Evolutionary conservation across 805 yeast species (phyloP).

Genomic region (Hanseniaspora thailandica): DNA sequence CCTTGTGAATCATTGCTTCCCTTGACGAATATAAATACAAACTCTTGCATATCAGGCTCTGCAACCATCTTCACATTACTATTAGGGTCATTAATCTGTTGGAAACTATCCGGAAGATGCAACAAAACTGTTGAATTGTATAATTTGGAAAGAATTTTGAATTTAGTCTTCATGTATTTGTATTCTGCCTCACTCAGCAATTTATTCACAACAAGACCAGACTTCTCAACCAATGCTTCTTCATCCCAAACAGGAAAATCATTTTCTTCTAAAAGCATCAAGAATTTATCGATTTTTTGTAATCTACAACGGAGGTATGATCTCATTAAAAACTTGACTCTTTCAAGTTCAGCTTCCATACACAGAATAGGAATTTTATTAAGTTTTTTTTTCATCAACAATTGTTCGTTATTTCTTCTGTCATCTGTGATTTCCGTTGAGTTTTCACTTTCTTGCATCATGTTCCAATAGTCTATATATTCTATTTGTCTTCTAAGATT

Average conservation of each 20-base stretch:
- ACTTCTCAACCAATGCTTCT: conserved; percentile 25
- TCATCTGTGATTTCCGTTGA: not conserved
- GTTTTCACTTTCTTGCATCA: conserved; percentile 51
- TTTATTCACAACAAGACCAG: conserved; percentile 19
- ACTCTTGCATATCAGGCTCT: conserved; percentile 60
- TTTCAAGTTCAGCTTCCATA: conserved; percentile 82
- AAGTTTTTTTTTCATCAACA: conserved; percentile 29
- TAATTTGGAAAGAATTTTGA: conserved; percentile 48
- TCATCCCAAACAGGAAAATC: conserved; percentile 24
- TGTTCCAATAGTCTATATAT: conserved; percentile 62
- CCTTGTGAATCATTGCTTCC: conserved; percentile 16
- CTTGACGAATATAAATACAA: conserved; percentile 51
- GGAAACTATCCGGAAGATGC: conserved; percentile 55
- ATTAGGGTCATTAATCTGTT: conserved; percentile 62
- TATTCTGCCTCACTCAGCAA: conserved; percentile 48
- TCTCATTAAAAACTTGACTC: conserved; percentile 71
- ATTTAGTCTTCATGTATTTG: conserved; percentile 57
- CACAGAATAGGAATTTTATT: conserved; percentile 70
- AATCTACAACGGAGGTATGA: conserved; percentile 70
- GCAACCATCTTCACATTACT: conserved; percentile 66
- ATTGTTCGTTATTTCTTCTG: conserved; percentile 16
- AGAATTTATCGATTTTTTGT: conserved; percentile 58
- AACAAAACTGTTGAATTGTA: conserved; percentile 57
- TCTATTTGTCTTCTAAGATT: conserved; percentile 63
- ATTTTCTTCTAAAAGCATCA: conserved; percentile 38